Conservation (phyloP, 2,329 filamentous ascomycete genomes). For the Fonsecaea multimorphosa region DNA sequence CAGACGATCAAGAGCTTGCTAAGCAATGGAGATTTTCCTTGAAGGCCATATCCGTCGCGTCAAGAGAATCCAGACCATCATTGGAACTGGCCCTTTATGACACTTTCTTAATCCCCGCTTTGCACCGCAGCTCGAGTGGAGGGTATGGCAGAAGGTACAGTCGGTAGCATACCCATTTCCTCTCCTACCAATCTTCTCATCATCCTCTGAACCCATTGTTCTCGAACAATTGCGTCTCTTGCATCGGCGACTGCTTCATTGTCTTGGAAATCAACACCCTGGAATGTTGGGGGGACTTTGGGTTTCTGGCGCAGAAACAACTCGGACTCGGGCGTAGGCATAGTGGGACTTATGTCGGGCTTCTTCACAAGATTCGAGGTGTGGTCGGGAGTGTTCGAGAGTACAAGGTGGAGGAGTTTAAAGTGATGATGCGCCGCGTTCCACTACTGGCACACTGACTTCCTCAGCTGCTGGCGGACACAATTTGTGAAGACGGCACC, state of each 20-base stretch:
- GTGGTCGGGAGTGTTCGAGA: not conserved
- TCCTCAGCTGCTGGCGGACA: not conserved
- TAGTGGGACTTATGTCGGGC: constrained; percentile 44
- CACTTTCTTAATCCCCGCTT: not conserved
- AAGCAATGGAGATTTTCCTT: not conserved
- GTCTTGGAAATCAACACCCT: constrained; percentile 71
- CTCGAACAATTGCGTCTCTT: constrained; percentile 68
- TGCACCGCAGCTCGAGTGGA: too few relatives aligned
- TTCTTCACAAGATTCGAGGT: not conserved
- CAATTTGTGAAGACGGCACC: not conserved
- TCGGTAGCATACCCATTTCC: constrained; percentile 65
- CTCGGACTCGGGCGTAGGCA: constrained; percentile 70
- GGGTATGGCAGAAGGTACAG: not conserved
- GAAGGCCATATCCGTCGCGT: not conserved
- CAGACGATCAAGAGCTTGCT: not conserved
- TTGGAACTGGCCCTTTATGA: not conserved
- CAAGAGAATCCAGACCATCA: not conserved
- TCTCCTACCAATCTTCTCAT: constrained; percentile 70
- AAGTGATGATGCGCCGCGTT: not conserved
- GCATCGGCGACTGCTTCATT: constrained; percentile 67
- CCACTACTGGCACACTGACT: not conserved
- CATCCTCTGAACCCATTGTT: constrained; percentile 73
- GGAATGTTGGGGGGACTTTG: constrained; percentile 68
- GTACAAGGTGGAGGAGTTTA: not conserved
- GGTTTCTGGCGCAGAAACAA: constrained; percentile 70